Percentiles rank a stretch among this genome's conserved stretches.
These are phyloP conservation scores for Taxawa tesnikishii DNA, from an alignment of 2,329 filamentous ascomycete species.

Conservation along the genomic window DNA sequence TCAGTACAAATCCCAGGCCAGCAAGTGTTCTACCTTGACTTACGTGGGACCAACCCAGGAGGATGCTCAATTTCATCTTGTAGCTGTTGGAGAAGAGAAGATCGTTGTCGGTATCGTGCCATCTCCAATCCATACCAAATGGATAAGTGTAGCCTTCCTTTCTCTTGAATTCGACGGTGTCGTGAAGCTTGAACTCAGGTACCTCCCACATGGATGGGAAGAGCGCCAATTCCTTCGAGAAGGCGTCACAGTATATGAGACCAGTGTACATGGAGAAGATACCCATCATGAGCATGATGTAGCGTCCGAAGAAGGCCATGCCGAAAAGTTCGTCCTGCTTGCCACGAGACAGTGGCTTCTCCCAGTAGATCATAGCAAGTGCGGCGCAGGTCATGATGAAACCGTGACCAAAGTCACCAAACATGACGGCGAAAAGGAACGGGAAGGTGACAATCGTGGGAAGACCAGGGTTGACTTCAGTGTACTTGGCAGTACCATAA, in stretches of 20 bases:
- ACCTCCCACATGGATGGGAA: conserved; percentile 88
- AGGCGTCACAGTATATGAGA: conserved; percentile 93
- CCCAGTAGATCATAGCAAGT: conserved; percentile 89
- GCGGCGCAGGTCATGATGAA: conserved; percentile 77
- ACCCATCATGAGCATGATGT: conserved; percentile 98
- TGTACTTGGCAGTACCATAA: conserved; percentile 94
- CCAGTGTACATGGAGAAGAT: conserved; percentile 95
- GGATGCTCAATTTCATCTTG: conserved; percentile 99
- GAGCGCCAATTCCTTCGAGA: conserved; percentile 83
- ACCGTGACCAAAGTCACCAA: conserved; percentile 93
- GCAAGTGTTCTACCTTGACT: too few relatives aligned
- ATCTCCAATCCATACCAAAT: conserved; percentile 89
- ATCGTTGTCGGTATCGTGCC: conserved; percentile 93
- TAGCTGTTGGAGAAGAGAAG: conserved; percentile 95
- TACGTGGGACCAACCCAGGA: conserved; percentile 92
- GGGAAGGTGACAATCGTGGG: conserved; percentile 96
- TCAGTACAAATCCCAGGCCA: too few relatives aligned
- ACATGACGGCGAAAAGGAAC: conserved; percentile 99
- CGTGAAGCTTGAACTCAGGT: conserved; percentile 55
- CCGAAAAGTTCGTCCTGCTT: conserved; percentile 96
- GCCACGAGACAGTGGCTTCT: conserved; percentile 66
- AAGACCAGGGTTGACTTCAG: conserved; percentile 90
- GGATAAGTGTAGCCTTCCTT: conserved; percentile 76
- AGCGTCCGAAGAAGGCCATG: conserved; percentile 98
- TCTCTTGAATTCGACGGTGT: conserved; percentile 50